Conservation (phyloP, 305 asterid genomes). For the Rubia tinctorum region DNA sequence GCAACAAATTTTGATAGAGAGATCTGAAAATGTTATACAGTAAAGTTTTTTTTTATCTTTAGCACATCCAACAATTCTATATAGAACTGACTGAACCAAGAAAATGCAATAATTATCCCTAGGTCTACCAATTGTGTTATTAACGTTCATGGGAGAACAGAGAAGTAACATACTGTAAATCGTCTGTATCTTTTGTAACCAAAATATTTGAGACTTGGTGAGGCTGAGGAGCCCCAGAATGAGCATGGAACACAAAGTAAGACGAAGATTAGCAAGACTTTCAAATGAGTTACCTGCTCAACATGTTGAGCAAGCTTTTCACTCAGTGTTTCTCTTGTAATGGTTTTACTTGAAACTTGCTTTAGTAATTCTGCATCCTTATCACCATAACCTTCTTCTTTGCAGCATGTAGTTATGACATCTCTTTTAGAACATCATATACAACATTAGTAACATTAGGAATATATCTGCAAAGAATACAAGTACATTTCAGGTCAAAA, state of each 20-base stretch:
- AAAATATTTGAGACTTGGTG: neutral
- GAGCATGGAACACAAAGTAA: neutral
- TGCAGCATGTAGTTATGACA: constrained; percentile 48
- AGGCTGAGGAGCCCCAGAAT: neutral
- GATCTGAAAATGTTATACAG: neutral
- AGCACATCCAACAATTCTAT: neutral
- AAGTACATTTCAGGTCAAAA: constrained; percentile 12
- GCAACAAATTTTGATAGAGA: neutral
- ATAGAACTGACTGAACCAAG: neutral
- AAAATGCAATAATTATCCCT: too few species aligned
- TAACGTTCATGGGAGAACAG: neutral
- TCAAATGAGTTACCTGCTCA: constrained; percentile 46
- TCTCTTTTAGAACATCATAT: constrained; percentile 60
- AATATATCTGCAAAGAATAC: constrained; percentile 58
- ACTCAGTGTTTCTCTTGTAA: constrained; percentile 55
- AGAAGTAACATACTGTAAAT: neutral
- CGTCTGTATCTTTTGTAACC: neutral
- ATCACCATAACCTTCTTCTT: constrained; percentile 53
- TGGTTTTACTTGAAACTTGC: constrained; percentile 48
- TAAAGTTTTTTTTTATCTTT: neutral
- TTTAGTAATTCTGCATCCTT: constrained; percentile 63
- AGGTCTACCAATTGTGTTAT: neutral
- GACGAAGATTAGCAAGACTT: neutral
- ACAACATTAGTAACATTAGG: constrained; percentile 73
- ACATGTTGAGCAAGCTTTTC: constrained; percentile 90